Evolutionary conservation across 768 basidiomycete species (phyloP), one percentile per base, ranked within the genome.

Genomic region (Leccinum barrowsii): DNA sequence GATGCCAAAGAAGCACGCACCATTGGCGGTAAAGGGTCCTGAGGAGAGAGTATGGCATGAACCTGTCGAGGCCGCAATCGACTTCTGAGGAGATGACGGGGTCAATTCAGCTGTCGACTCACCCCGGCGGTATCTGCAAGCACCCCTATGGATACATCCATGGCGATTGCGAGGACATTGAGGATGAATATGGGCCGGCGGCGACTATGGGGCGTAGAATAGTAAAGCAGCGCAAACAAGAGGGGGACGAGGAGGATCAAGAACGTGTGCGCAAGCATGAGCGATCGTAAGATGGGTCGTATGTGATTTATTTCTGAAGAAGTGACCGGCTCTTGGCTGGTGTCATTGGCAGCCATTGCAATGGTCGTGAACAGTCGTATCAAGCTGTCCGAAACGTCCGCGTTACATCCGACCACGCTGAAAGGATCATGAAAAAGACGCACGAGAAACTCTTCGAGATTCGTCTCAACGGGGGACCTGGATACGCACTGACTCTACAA

Each of bases 211-310:
- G 63, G 58, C 4, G 65, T 72, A 6, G 72, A 74, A 26, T 65
- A 73, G 54, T 70, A 69, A 56, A 73, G 68, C 37, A 73, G 30
- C 12, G 72, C 71, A 8, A 68, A 59, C 8, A 72, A 49, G 58
- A 73, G 72, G 34, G 71, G 67, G 1, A 73, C n/a, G 5, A 72
- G 70, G 12, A 74, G 63, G 3, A 68, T 63, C 32, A 70, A 54
- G 54, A 75, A 71, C 0, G 71, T 67, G 37, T 73, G 70, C 1
- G 64, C 64, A 28, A 75, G 66, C 60, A 75, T 63, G 32, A 74
- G 42, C 42, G 42, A 44, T 44, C 42, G 42, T 44, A 44, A 44
- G 19, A 44, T 4, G 42, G 42, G 42, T 21, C 19, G 42, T 44
- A 44, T 2, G 10, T 5, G 3, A 44, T 44, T 12, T 10, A 19